Base-by-base conservation (phyloP, 2,329 filamentous ascomycete species). In the Aspergillus neotritici region DNA sequence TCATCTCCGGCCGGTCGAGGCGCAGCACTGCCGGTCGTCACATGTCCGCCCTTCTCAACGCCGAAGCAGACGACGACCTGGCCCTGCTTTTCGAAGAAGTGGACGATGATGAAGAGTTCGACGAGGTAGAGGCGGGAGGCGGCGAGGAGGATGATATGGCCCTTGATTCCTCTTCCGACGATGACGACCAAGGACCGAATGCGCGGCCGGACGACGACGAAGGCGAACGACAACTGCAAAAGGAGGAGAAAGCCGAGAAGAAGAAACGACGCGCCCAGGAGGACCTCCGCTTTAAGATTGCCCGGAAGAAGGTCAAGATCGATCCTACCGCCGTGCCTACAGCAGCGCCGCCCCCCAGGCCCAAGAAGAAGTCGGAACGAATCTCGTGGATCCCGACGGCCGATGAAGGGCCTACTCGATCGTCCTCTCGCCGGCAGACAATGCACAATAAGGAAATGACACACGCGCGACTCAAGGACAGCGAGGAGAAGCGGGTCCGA, bases 161-260 rank as follows among this genome's bases (percentile, higher is more conserved):
- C 36, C 84, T 96, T 72, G 88, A 94, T 57, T 90, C 86, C 11
- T 94, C 87, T 0, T 87, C 82, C 0, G 86, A 87, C 51, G 85
- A 89, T 36, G 87, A 94, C 47, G 84, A 88, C 45, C 82, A 79
- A 65, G 73, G 81, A 40, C 74, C 84, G 2, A 65, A 64, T 46
- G 64, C 62, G 41, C 59, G 59, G 31, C 67, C 75, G 14, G 80
- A 93, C 52, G 87, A 94, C 33, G 65, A 93, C 4, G 86, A 87
- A 44, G 93, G 93, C 29, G 93, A 98, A 68, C 85, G 83, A 57
- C 88, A 94, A 66, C 66, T 98, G 42, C 82, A 93, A 67, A 83
- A 80, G 51, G 79, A 85, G 55, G 87, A 84, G 45, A 83, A 82
- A 53, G 80, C 79, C 46, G 84, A 84, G 55, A 79, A 74, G 55